Evolutionary conservation across 805 yeast genomes (phyloP).

Genomic region (Lachancea thermotolerans): DNA sequence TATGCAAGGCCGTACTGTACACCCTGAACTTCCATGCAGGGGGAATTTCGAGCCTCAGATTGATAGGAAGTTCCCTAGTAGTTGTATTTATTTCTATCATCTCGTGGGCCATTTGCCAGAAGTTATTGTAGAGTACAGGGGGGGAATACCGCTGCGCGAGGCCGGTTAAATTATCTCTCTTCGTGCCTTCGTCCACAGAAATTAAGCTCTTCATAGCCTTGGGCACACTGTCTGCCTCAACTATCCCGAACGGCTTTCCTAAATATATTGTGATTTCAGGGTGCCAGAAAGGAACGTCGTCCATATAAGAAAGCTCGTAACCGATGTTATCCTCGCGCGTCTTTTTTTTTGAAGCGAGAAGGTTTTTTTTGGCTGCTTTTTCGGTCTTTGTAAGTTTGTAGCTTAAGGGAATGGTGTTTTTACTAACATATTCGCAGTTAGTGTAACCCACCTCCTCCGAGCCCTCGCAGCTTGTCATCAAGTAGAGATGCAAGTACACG

Average conservation of each 20-base stretch:
- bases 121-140: conserved; percentile 16
- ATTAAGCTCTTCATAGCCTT: conserved; percentile 21
- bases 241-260: conserved; percentile 17
- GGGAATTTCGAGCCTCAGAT: not conserved
- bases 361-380: not conserved
- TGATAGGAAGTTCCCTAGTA: not conserved
- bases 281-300: conserved; percentile 25
- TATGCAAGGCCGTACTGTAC: not conserved
- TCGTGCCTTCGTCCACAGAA: conserved; percentile 23
- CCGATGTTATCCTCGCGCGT: not conserved
- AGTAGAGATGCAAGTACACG: not conserved
- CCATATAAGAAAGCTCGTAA: not conserved
- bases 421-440: conserved; percentile 10
- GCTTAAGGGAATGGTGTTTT: conserved; percentile 21
- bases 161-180: conserved; percentile 29
- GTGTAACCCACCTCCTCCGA: conserved; percentile 1
- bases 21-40: not conserved
- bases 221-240: conserved; percentile 18
- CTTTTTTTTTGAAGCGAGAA: not conserved
- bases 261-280: conserved; percentile 33
- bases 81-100: not conserved
- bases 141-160: conserved; percentile 34
- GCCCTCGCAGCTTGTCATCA: not conserved
- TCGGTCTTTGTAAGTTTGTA: conserved; percentile 19
- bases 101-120: not conserved